phyloP scores from a whole-genome alignment of 169 alveolate genomes.

The Cardiosporidium cionae region DNA sequence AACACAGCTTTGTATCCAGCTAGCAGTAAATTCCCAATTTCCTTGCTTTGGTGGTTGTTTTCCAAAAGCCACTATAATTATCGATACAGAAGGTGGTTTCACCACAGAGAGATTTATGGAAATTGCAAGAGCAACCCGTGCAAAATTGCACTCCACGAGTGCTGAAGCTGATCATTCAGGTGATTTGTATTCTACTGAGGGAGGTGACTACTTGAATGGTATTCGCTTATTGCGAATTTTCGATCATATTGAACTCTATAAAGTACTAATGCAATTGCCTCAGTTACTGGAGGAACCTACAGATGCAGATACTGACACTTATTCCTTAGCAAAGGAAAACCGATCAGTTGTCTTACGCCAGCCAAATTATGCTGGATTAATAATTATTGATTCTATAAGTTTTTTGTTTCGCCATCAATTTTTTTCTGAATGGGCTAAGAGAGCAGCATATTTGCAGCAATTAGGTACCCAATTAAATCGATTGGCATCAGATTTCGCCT shows the following conservation, averaged over 20 bases:
- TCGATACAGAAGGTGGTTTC: background rate
- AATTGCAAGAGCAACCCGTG: background rate
- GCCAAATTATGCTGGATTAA: background rate
- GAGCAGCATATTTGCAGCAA: background rate
- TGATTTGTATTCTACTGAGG: background rate
- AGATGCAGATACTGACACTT: background rate
- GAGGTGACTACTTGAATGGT: background rate
- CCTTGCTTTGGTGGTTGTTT: too few species aligned
- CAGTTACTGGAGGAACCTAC: background rate
- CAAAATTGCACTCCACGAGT: background rate
- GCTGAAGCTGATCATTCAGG: background rate
- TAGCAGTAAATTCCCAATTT: background rate
- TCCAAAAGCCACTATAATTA: background rate
- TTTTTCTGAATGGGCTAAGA: background rate
- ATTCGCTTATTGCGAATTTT: background rate
- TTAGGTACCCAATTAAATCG: background rate
- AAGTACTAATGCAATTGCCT: background rate
- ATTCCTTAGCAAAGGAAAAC: too few species aligned
- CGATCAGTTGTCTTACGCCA: background rate
- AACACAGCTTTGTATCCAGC: background rate
- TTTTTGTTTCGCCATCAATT: background rate
- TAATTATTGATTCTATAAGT: background rate
- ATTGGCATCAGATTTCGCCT: background rate
- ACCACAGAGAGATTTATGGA: background rate
- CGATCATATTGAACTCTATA: background rate